Conservation (phyloP, 2,329 filamentous ascomycete genomes). For the Claviceps monticola region DNA sequence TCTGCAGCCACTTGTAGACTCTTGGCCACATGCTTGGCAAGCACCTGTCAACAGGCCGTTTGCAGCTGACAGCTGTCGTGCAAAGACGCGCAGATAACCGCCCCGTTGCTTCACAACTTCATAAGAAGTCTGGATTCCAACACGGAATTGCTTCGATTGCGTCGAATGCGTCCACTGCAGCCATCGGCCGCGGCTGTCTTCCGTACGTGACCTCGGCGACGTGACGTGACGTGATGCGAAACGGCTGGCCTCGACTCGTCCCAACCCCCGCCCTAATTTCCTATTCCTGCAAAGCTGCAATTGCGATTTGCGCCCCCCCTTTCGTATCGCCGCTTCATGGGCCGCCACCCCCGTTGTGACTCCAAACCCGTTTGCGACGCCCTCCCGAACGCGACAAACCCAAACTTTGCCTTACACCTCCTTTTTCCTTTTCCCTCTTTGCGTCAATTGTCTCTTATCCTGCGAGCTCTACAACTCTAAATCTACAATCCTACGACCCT, state of each 20-base stretch:
- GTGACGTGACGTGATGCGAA: conserved; percentile 2
- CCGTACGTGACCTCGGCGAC: not conserved
- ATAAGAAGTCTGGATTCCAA: too few relatives aligned
- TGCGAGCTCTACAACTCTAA: not conserved
- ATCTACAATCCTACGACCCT: not conserved
- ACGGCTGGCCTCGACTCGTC: not conserved
- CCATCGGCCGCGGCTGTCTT: too few relatives aligned
- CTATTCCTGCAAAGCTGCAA: not conserved
- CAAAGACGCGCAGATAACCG: not conserved
- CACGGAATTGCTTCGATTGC: too few relatives aligned
- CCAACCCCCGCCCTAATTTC: not conserved
- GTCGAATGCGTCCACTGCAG: too few relatives aligned
- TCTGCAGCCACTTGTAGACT: too few relatives aligned
- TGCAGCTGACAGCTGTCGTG: not conserved
- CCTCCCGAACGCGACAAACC: not conserved
- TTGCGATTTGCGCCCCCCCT: not conserved
- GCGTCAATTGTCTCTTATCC: not conserved
- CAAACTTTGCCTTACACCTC: too few relatives aligned
- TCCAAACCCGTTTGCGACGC: not conserved
- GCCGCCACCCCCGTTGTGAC: not conserved
- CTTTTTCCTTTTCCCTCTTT: not conserved
- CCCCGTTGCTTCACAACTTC: not conserved
- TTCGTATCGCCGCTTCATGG: not conserved
- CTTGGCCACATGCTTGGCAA: too few relatives aligned
- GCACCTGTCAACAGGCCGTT: not conserved